Percentiles rank a stretch among this genome's conserved stretches.
Evolutionary conservation across 352 stramenopile genomes (phyloP).

Genomic region (Bremia lactucae): DNA sequence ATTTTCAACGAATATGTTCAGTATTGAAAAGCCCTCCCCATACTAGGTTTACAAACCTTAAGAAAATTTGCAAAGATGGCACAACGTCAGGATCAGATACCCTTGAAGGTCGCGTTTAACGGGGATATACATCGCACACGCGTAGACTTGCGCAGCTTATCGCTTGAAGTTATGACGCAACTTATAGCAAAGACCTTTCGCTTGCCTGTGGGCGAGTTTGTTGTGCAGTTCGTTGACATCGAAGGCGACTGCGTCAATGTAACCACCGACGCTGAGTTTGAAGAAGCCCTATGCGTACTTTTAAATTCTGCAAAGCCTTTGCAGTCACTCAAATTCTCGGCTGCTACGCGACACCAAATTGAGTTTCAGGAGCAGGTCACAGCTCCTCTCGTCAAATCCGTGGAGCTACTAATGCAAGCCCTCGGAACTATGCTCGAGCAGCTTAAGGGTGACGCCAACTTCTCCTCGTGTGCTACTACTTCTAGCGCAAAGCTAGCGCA

Average conservation of each 20-base stretch:
- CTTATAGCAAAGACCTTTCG: slow-evolving; percentile 53
- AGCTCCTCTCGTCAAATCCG: slow-evolving; percentile 42
- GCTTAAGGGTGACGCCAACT: slow-evolving; percentile 35
- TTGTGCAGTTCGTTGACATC: slow-evolving; percentile 62
- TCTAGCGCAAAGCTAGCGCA: slow-evolving; percentile 12
- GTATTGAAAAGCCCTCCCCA: too few species aligned
- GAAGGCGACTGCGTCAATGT: slow-evolving; percentile 61
- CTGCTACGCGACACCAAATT: slow-evolving; percentile 26
- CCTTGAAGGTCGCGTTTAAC: slow-evolving; percentile 69
- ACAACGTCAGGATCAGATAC: slow-evolving; percentile 25
- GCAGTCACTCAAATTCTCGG: slow-evolving; percentile 63
- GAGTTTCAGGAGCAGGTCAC: slow-evolving; percentile 40
- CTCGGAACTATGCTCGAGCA: slow-evolving; percentile 41
- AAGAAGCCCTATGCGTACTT: slow-evolving; percentile 48
- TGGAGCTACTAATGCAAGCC: slow-evolving; percentile 47
- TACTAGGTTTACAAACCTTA: too few species aligned
- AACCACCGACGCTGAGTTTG: slow-evolving; percentile 47
- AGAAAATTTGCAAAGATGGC: slow-evolving; percentile 14
- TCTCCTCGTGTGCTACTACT: slow-evolving; percentile 5
- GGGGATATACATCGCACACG: slow-evolving; percentile 68
- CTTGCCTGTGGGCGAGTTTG: slow-evolving; percentile 33
- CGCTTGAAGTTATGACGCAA: slow-evolving; percentile 32
- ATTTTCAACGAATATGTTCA: too few species aligned
- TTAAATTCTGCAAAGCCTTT: slow-evolving; percentile 21
- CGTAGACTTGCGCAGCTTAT: slow-evolving; percentile 47